phyloP scores from a whole-genome alignment of 1,284 basidiomycete genomes.

The Naganishia sp. region DNA sequence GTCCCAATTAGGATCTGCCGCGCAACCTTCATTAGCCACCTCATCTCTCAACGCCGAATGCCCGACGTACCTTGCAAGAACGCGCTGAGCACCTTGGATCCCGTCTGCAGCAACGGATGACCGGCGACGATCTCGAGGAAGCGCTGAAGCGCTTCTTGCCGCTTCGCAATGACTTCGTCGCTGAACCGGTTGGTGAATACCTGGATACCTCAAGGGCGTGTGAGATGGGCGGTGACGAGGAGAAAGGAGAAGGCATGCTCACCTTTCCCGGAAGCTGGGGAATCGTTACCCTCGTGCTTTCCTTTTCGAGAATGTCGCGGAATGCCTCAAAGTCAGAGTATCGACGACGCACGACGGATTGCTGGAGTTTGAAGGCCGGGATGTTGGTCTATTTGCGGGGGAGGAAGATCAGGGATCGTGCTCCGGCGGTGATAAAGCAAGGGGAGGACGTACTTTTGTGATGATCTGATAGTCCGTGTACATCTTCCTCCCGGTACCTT shows the following conservation, averaged over 20 bases:
- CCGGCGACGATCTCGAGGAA: slow-evolving; percentile 96
- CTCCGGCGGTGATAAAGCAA: background rate
- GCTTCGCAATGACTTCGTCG: slow-evolving; percentile 91
- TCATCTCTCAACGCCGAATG: slow-evolving; percentile 12
- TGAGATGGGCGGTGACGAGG: background rate
- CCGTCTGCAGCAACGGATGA: slow-evolving; percentile 94
- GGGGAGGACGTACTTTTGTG: slow-evolving; percentile 70
- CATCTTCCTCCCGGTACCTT: slow-evolving; percentile 95
- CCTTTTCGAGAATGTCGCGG: slow-evolving; percentile 94
- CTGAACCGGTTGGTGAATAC: slow-evolving; percentile 95
- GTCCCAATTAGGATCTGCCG: slow-evolving; percentile 75
- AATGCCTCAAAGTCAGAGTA: slow-evolving; percentile 99
- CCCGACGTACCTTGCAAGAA: slow-evolving; percentile 72
- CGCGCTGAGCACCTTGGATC: slow-evolving; percentile 93
- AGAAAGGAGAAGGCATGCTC: slow-evolving; percentile 17
- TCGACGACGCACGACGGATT: slow-evolving; percentile 88
- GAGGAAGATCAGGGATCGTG: background rate
- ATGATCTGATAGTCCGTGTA: slow-evolving; percentile 99
- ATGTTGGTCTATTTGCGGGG: slow-evolving; percentile 80
- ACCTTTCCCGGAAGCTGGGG: slow-evolving; percentile 90
- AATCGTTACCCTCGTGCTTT: slow-evolving; percentile 95
- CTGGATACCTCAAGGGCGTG: slow-evolving; percentile 34
- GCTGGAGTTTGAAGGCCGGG: slow-evolving; percentile 94
- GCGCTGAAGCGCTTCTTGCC: slow-evolving; percentile 89
- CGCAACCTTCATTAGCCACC: background rate